A percentile compares a stretch with the other conserved stretches of the same genome.
Evolutionary conservation across 1,284 basidiomycete genomes (phyloP).

Genomic region (Schizophyllum amplum): DNA sequence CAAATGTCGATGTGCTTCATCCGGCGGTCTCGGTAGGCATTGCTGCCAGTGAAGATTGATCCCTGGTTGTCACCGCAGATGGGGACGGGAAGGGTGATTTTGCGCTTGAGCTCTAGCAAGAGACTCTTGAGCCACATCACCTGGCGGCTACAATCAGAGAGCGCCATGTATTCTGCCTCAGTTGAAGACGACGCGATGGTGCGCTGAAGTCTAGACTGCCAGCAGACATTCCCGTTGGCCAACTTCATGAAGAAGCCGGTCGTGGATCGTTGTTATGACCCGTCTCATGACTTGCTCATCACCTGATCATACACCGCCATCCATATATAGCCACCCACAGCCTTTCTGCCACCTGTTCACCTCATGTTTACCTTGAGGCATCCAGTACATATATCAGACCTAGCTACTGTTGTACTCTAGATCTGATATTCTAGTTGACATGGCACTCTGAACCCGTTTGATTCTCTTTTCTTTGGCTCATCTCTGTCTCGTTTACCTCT

Average conservation of each 20-base stretch:
- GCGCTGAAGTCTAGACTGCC: constrained; percentile 9
- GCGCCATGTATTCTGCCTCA: constrained; percentile 11
- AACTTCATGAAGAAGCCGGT: constrained; percentile 9
- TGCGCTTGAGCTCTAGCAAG: background rate
- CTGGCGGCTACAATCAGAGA: constrained; percentile 3
- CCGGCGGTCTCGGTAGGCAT: constrained; percentile 19
- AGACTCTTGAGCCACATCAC: constrained; percentile 4
- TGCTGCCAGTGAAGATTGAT: constrained; percentile 22
- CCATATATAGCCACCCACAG: too few species aligned
- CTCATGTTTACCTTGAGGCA: too few species aligned
- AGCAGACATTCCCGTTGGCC: constrained; percentile 8
- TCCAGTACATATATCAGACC: too few species aligned
- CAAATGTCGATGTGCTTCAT: constrained; percentile 35
- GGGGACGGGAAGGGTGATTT: background rate
- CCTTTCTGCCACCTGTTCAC: too few species aligned
- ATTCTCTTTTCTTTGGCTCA: too few species aligned
- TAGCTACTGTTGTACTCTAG: too few species aligned
- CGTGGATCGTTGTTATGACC: too few species aligned
- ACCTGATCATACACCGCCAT: too few species aligned
- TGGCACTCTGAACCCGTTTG: too few species aligned
- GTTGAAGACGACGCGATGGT: constrained; percentile 10
- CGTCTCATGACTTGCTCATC: too few species aligned
- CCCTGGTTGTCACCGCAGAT: constrained; percentile 29
- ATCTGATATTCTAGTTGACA: too few species aligned
- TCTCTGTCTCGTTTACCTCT: too few species aligned